Percentiles rank a stretch among this genome's conserved stretches.
These are phyloP conservation scores for Phytophthora chlamydospora DNA, from an alignment of 352 stramenopile genomes.

Conservation along the genomic window DNA sequence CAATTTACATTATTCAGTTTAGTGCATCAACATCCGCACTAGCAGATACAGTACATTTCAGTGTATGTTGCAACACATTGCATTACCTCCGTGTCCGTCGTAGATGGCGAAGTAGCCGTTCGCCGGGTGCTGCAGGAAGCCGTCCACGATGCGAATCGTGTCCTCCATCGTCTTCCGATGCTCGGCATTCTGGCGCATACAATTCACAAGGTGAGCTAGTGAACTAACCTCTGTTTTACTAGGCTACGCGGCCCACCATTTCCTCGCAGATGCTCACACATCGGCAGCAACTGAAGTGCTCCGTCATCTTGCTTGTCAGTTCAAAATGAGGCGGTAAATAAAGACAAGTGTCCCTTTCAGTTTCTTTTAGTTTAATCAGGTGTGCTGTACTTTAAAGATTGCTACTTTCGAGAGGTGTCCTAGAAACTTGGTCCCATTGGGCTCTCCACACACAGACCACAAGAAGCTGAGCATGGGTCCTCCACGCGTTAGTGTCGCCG, in stretches of 20 bases:
- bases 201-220: not conserved
- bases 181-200: constrained; percentile 59
- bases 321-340: constrained; percentile 12
- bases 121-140: constrained; percentile 52
- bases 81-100: constrained; percentile 76
- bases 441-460: not conserved
- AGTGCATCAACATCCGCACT: not conserved
- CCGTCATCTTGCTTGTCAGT: constrained; percentile 17
- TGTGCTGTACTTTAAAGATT: constrained; percentile 14
- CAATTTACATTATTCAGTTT: not conserved
- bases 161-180: constrained; percentile 87
- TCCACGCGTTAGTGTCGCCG: constrained; percentile 55
- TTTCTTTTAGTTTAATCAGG: not conserved
- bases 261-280: constrained; percentile 78
- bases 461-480: constrained; percentile 34
- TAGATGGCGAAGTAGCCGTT: constrained; percentile 85
- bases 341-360: not conserved
- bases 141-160: constrained; percentile 74
- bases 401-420: constrained; percentile 4
- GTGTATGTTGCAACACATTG: not conserved
- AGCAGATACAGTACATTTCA: not conserved
- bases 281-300: constrained; percentile 58
- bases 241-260: constrained; percentile 50
- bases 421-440: not conserved
- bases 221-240: not conserved